Evolutionary conservation across 2,329 filamentous ascomycete genomes (phyloP).

Genomic region (Coniochaeta sp.): DNA sequence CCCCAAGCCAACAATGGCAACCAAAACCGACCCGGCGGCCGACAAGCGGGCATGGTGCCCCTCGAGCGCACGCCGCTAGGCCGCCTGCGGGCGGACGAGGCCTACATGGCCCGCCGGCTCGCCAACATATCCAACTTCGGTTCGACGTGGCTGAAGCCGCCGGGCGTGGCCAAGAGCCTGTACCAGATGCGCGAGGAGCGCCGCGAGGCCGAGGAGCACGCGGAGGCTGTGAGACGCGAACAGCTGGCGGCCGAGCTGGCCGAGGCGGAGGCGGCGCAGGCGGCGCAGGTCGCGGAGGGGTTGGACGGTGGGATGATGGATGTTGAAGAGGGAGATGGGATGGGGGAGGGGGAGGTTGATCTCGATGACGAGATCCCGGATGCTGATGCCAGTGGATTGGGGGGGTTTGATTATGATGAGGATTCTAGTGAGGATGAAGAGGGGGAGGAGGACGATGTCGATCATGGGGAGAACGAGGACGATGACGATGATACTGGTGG

Average conservation of each 20-base stretch:
- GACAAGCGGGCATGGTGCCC: constrained; percentile 22
- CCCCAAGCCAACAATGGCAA: constrained; percentile 11
- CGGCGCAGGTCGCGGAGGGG: constrained; percentile 23
- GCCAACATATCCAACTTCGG: constrained; percentile 81
- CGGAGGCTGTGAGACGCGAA: constrained; percentile 64
- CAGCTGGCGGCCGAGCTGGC: constrained; percentile 67
- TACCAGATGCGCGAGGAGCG: constrained; percentile 86
- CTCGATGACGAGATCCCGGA: constrained; percentile 70
- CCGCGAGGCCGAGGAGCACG: constrained; percentile 79
- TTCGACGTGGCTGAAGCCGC: constrained; percentile 82
- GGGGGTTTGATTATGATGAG: constrained; percentile 41
- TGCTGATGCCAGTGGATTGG: constrained; percentile 32
- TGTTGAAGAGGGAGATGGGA: constrained; percentile 28
- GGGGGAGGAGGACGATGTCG: constrained; percentile 28
- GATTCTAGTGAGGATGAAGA: constrained; percentile 34
- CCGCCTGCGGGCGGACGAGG: constrained; percentile 68
- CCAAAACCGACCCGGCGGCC: constrained; percentile 15
- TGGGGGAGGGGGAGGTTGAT: constrained; percentile 44
- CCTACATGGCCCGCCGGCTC: constrained; percentile 67
- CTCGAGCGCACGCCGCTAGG: constrained; percentile 57
- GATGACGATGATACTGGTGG: constrained; percentile 23
- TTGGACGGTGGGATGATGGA: constrained; percentile 27
- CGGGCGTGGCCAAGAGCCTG: constrained; percentile 80
- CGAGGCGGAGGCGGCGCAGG: constrained; percentile 48
- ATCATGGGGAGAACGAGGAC: constrained; percentile 14